These are phyloP conservation scores for Candida cerambycidarum DNA, from an alignment of 805 yeast genomes.

Conservation along the genomic window DNA sequence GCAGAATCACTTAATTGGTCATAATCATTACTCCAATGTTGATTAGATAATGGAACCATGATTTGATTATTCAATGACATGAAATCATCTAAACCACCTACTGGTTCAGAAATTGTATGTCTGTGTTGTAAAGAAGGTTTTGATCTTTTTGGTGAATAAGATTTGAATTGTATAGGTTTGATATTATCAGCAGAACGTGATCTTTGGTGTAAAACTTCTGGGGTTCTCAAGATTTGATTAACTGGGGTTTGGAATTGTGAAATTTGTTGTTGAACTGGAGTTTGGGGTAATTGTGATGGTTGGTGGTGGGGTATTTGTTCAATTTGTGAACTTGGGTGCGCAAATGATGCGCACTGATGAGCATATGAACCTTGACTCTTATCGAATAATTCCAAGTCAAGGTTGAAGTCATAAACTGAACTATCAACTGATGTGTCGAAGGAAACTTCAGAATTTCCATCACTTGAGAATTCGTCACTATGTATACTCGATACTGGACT, in stretches of 20 bases:
- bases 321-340: not conserved
- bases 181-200: slow-evolving; percentile 25
- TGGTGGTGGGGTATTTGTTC: slow-evolving; percentile 1
- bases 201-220: slow-evolving; percentile 22
- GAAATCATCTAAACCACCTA: slow-evolving; percentile 28
- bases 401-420: slow-evolving; percentile 10
- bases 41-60: slow-evolving; percentile 9
- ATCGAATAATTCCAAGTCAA: slow-evolving; percentile 6
- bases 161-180: slow-evolving; percentile 20
- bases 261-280: slow-evolving; percentile 23
- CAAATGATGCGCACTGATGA: not conserved
- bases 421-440: slow-evolving; percentile 10
- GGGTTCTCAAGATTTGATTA: slow-evolving; percentile 15
- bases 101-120: slow-evolving; percentile 25
- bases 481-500: slow-evolving; percentile 12
- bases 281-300: slow-evolving; percentile 8
- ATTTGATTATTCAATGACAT: slow-evolving; percentile 28
- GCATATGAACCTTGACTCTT: not conserved
- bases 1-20: slow-evolving; percentile 10
- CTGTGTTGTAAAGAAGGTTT: slow-evolving; percentile 20
- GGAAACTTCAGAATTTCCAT: slow-evolving; percentile 6
- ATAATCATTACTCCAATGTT: slow-evolving; percentile 2
- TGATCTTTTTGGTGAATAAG: slow-evolving; percentile 16
- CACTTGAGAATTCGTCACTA: slow-evolving; percentile 1
- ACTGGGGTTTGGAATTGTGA: slow-evolving; percentile 25